Base-by-base conservation (phyloP, 257 asterid genomes). In the Petunia secreta region DNA sequence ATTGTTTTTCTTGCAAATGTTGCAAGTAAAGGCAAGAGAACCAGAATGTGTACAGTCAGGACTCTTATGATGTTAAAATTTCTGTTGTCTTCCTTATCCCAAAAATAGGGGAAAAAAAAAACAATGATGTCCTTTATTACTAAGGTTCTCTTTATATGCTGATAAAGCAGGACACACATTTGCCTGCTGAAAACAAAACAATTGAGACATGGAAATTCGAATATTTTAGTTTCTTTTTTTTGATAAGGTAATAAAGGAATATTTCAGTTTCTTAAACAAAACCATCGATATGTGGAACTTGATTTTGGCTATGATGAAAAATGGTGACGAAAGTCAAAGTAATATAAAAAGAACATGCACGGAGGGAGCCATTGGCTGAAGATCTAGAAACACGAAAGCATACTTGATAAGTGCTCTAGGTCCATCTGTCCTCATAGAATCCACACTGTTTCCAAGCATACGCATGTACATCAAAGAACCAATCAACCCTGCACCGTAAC, bases 381-480 rank as follows among this genome's bases (percentile, higher is more conserved):
- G 75, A 67, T 43, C 36, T 5, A 0, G 36, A 43, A 71, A 34
- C 25, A 71, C 6, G 64, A 78, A 79, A 53, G 78, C 88, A 80
- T 93, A 95, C 99, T 95, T 92, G 87, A 92, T 60, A 55, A 95
- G 86, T 60, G 96, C 96, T 86, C 75, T 90, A 71, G 98, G 94
- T 89, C 98, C 99, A 80, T 89, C 98, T 41, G 96, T 95, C 93
- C n/a, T 76, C 75, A 95, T 87, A 74, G 97, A 85, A 84, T 95
- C 99, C 74, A 95, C 84, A 74, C 87, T 92, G 82, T 87, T 95
- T 39, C 99, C 98, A 44, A 95, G 99, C 99, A 95, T 93, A 80
- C 97, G 88, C 89, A 95, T 88, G 90, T 95, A 95, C 36, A 85
- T 96, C 87, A 95, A 84, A 41, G 98, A 85, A 84, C 99, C 99